Evolutionary conservation across 2,329 filamentous ascomycete species (phyloP), one percentile per base, ranked within the genome.

Genomic region (Venturia pyrina): DNA sequence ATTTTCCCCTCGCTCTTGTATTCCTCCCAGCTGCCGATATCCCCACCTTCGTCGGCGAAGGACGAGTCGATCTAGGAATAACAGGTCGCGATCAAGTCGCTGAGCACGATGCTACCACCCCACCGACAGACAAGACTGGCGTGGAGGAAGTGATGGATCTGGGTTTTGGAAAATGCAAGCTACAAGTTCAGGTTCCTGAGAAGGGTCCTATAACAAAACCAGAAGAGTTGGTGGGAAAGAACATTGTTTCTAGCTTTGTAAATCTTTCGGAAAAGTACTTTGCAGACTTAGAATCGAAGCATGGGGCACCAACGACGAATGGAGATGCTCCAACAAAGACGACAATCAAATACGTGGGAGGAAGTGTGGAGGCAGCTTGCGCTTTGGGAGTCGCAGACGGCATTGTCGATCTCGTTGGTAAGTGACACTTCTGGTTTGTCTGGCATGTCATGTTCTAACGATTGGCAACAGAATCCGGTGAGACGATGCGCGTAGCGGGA

Each of bases 11-110:
- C 72, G 95, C 95, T 19, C 89, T 99, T 68, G 88, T 99, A 74
- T 99, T 99, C 82, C 89, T 99, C 34, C 95, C 95, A 40, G 95
- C 93, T 46, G 93, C 92, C 70, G 95, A 99, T 76, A 99, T 99
- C 74, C 95, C 95, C 5, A 96, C 92, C 48, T 98, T 98, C 74
- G 93, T 99, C 61, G 93, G 93, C 66, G 93, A 98, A 79, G 95
- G 95, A 67, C 88, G 89, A 68, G 91, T 96, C 61, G 93, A 96
- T 74, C 82, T 99, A 19, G 95, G 95, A 69, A 99, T 99, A 75
- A 98, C 95, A 0, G 95, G 95, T 63, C 86, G 87, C 72, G 95
- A 99, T 75, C 92, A 96, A 74, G 91, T 98, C 62, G 88, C 89
- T 68, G 93, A 98, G 78, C 90, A 97, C 79, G 90, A 93, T 78